These are phyloP conservation scores for Punica granatum DNA, from an alignment of 345 rosid species.

Conservation along the genomic window DNA sequence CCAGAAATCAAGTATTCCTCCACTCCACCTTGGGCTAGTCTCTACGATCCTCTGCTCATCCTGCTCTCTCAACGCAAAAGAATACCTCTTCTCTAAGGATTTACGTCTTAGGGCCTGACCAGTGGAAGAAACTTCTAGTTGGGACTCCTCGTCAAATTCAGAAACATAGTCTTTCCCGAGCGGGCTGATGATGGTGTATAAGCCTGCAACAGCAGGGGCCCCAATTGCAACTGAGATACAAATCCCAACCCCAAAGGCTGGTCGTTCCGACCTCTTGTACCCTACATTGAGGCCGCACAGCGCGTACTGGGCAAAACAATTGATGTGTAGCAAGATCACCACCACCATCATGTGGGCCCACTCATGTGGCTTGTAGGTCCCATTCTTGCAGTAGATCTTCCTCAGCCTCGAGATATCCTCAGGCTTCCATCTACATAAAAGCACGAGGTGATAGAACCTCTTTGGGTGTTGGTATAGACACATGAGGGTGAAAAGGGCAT, in stretches of 20 bases:
- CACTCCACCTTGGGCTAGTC: conserved; percentile 67
- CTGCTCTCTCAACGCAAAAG: conserved; percentile 49
- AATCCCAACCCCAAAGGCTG: conserved; percentile 76
- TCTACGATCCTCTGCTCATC: conserved; percentile 34
- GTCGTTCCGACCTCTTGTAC: conserved; percentile 70
- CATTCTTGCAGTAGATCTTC: conserved; percentile 79
- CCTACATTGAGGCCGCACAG: conserved; percentile 87
- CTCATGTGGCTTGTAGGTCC: conserved; percentile 80
- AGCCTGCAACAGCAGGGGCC: conserved; percentile 81
- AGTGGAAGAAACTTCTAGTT: conserved; percentile 17
- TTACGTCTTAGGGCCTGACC: conserved; percentile 22
- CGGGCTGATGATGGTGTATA: conserved; percentile 72
- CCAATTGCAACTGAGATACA: conserved; percentile 78
- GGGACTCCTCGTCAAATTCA: conserved; percentile 65
- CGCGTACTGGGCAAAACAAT: conserved; percentile 95
- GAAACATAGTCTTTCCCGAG: conserved; percentile 74
- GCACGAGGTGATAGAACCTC: conserved; percentile 72
- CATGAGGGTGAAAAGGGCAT: conserved; percentile 87
- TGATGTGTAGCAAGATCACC: conserved; percentile 64
- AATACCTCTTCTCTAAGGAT: conserved; percentile 50
- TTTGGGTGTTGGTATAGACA: conserved; percentile 92
- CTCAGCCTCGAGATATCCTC: conserved; percentile 60
- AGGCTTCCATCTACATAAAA: conserved; percentile 69
- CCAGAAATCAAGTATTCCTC: conserved; percentile 83
- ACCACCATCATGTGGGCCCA: conserved; percentile 91